phyloP scores from a whole-genome alignment of 768 basidiomycete species.

The Exidia glandulosa region DNA sequence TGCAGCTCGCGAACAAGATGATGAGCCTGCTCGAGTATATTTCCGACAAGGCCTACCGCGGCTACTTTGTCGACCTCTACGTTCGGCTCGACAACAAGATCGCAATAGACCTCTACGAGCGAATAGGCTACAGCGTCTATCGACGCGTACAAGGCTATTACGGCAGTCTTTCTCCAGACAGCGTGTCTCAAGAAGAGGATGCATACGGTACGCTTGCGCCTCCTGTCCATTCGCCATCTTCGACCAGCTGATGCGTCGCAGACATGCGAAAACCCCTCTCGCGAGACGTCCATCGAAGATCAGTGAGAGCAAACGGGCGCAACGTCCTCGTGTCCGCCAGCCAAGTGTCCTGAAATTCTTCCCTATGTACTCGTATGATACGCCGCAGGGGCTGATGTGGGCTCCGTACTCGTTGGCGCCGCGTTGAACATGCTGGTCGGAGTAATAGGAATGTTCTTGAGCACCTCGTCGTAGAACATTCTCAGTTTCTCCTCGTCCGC shows the following conservation, averaged over 20 bases:
- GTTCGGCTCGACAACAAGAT: slow-evolving; percentile 79
- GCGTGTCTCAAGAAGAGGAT: slow-evolving; percentile 77
- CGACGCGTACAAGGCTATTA: slow-evolving; percentile 87
- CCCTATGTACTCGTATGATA: neutral
- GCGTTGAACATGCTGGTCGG: neutral
- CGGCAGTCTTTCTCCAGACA: slow-evolving; percentile 60
- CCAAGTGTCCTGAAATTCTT: slow-evolving; percentile 24
- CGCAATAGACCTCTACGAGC: slow-evolving; percentile 88
- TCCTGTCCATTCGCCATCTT: too few species aligned
- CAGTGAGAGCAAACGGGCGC: slow-evolving; percentile 25
- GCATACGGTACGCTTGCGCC: slow-evolving; percentile 81
- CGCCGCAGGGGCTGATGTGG: too few species aligned
- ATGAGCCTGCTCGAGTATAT: slow-evolving; percentile 84
- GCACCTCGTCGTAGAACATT: slow-evolving; percentile 65
- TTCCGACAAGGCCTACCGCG: slow-evolving; percentile 69
- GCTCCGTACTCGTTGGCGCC: too few species aligned
- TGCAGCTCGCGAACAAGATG: slow-evolving; percentile 95
- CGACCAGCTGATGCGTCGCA: slow-evolving; percentile 6
- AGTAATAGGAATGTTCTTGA: slow-evolving; percentile 33
- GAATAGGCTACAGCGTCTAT: slow-evolving; percentile 88
- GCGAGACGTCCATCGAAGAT: slow-evolving; percentile 21
- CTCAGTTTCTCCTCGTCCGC: slow-evolving; percentile 39
- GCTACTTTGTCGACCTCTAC: slow-evolving; percentile 91
- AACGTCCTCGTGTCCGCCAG: slow-evolving; percentile 25
- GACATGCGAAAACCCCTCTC: slow-evolving; percentile 36